Evolutionary conservation across 768 basidiomycete species (phyloP), one percentile per base, ranked within the genome.

Genomic region (Lepiota subincarnata): DNA sequence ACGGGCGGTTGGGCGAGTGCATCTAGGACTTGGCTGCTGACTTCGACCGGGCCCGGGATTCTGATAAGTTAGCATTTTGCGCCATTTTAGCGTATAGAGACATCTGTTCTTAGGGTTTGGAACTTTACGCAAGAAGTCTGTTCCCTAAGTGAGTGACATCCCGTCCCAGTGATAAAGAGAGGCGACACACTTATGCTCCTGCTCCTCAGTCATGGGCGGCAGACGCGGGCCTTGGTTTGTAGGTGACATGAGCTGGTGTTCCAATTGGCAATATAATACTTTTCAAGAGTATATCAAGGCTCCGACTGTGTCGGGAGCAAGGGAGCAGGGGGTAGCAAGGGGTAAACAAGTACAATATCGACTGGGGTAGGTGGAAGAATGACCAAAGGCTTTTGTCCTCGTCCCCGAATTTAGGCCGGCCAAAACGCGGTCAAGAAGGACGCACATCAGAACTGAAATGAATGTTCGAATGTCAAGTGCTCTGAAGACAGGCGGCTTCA

Each of bases 1-100:
- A 89, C 72, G 39, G 84, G 81, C 0, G 88, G 88, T 57, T 86
- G 87, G 0, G 92, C 90, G 68, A 93, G 90, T 60, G 90, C 88
- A 55, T 73, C 77, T 60, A 93, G 83, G 54, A 95, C 92, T 74
- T 84, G 64, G 50, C 70, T 62, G 47, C 70, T 64, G 51, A 80
- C 68, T 58, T 79, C 79, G 56, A 79, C 72, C 6, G 79, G 79
- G 20, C 79, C 79, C 51, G 79, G 79, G 43, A 81, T 79, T 45
- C 79, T 79, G 52, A 6, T 4, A 7, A 31, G 10, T 31, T 8
- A 7, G 10, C 8, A 35, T 54, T 39, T 13, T 28, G 8, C 16
- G n/a, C 1, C 2, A 10, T 14, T 2, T 53, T 39, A 53, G 37
- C 7, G 24, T 24, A 16, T 7, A 13, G 16, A 12, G n/a, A 37